Evolutionary conservation across 2,329 filamentous ascomycete species (phyloP).

Genomic region (Claviceps citrina): DNA sequence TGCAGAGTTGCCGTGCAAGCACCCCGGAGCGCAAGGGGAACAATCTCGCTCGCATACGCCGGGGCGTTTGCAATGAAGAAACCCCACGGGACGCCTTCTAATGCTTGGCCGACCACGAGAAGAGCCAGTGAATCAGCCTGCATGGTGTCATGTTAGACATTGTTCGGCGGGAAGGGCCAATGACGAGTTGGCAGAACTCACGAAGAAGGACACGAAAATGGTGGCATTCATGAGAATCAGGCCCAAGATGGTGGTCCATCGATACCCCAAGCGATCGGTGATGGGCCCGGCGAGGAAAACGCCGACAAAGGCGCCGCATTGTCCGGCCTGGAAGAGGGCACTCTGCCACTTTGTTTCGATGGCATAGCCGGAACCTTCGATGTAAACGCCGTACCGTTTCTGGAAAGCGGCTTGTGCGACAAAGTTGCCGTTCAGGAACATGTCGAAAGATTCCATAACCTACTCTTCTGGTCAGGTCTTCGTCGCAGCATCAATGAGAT

Average conservation of each 20-base stretch:
- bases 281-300: constrained; percentile 23
- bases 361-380: constrained; percentile 7
- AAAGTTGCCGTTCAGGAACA: constrained; percentile 32
- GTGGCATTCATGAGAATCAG: constrained; percentile 24
- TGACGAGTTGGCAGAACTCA: constrained; percentile 7
- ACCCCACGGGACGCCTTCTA: constrained; percentile 46
- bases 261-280: constrained; percentile 22
- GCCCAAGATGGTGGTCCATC: constrained; percentile 20
- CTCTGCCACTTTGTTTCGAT: constrained; percentile 28
- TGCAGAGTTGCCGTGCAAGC: constrained; percentile 44
- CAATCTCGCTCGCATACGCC: constrained; percentile 45
- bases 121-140: constrained; percentile 20
- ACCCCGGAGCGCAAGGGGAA: constrained; percentile 39
- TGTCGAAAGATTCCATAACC: constrained; percentile 36
- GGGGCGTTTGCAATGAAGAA: constrained; percentile 49
- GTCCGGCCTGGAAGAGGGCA: constrained; percentile 19
- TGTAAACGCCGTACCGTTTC: constrained; percentile 20
- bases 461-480: constrained; percentile 9
- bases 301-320: constrained; percentile 21
- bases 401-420: constrained; percentile 26
- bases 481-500: too few species aligned
- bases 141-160: background rate
- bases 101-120: constrained; percentile 35
- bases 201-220: constrained; percentile 40
- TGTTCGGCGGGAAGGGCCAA: background rate